Conservation (phyloP, 2,329 filamentous ascomycete species). For the Claviceps fusiformis region DNA sequence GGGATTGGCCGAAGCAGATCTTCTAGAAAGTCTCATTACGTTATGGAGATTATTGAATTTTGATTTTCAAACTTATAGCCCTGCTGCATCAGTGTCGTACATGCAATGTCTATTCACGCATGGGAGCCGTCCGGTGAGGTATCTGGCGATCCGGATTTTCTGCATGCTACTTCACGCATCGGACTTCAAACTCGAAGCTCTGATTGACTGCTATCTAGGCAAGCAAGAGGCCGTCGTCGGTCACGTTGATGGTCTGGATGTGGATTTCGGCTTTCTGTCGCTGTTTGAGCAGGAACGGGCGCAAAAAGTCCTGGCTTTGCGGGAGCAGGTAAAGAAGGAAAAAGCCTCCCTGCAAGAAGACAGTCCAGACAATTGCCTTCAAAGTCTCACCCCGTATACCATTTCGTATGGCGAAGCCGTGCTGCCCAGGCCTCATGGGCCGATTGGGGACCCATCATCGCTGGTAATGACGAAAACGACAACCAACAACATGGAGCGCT, state of each 20-base stretch:
- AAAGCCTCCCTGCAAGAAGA: slow-evolving; percentile 6
- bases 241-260: slow-evolving; percentile 57
- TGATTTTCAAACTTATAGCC: slow-evolving; percentile 54
- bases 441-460: slow-evolving; percentile 29
- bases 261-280: slow-evolving; percentile 66
- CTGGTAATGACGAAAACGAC: slow-evolving; percentile 65
- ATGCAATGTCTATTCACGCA: slow-evolving; percentile 58
- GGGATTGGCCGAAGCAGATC: slow-evolving; percentile 9
- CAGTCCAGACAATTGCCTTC: slow-evolving; percentile 11
- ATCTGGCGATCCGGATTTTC: slow-evolving; percentile 70
- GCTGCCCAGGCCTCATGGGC: slow-evolving; percentile 47
- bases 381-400: slow-evolving; percentile 44
- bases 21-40: slow-evolving; percentile 25
- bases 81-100: slow-evolving; percentile 48
- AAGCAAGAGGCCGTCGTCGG: slow-evolving; percentile 47
- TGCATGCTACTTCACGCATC: slow-evolving; percentile 67
- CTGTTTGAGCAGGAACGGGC: slow-evolving; percentile 43
- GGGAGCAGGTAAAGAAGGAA: slow-evolving; percentile 20
- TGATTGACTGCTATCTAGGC: slow-evolving; percentile 54
- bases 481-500: slow-evolving; percentile 51
- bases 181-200: slow-evolving; percentile 61
- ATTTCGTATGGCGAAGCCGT: slow-evolving; percentile 53
- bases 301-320: slow-evolving; percentile 29
- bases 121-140: slow-evolving; percentile 49
- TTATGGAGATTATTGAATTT: slow-evolving; percentile 69